phyloP scores from a whole-genome alignment of 148 eudicot species.

The Fagopyrum esculentum region DNA sequence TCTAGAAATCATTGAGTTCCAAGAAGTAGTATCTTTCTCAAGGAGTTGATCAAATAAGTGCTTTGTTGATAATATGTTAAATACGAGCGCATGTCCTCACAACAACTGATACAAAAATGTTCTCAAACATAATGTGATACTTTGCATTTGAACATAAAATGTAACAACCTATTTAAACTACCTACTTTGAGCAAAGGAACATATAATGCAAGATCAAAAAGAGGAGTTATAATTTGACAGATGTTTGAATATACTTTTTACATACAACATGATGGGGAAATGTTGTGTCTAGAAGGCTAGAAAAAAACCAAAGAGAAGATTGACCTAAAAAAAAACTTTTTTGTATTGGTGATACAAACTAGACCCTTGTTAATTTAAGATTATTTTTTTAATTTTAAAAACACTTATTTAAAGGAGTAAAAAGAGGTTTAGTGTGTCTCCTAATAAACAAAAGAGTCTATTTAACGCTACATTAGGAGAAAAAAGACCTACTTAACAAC shows the following conservation, averaged over 20 bases:
- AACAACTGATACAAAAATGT: constrained; percentile 50
- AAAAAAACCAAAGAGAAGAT: constrained; percentile 11
- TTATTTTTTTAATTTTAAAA: too few relatives aligned
- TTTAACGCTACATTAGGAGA: too few relatives aligned
- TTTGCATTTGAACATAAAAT: constrained; percentile 46
- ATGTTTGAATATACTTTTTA: constrained; percentile 30
- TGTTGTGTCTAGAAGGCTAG: constrained; percentile 13
- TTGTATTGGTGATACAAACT: too few relatives aligned
- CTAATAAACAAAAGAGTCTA: too few relatives aligned
- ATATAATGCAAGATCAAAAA: constrained; percentile 41
- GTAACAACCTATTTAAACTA: constrained; percentile 47
- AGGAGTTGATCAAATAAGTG: constrained; percentile 56
- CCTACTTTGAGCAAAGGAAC: constrained; percentile 39
- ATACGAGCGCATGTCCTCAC: constrained; percentile 64
- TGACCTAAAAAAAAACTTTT: too few relatives aligned
- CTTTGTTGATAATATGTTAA: constrained; percentile 29
- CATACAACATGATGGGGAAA: constrained; percentile 17
- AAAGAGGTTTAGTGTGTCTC: too few relatives aligned
- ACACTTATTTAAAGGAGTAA: too few relatives aligned
- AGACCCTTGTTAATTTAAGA: too few relatives aligned
- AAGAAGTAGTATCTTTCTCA: constrained; percentile 51
- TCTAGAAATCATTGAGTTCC: constrained; percentile 84
- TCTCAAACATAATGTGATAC: constrained; percentile 28
- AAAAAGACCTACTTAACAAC: too few relatives aligned
- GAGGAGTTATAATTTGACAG: constrained; percentile 33